Evolutionary conservation across 192 early-diverging fungal genomes (phyloP).

Genomic region (Podila epicladia): DNA sequence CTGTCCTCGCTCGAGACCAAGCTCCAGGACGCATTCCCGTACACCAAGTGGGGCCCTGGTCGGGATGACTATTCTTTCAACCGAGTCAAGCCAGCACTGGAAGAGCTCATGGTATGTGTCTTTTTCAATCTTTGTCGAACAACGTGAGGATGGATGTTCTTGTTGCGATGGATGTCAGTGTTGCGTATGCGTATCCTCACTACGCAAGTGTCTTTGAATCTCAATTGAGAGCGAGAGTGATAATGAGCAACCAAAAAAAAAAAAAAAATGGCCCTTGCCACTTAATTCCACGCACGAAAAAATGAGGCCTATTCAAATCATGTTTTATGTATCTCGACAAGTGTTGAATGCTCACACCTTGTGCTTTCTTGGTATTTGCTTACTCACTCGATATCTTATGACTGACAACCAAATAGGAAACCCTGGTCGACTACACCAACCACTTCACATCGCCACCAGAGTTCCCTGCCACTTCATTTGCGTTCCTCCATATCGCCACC

Average conservation of each 20-base stretch:
- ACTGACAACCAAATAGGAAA: constrained; percentile 53
- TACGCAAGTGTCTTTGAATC: no score
- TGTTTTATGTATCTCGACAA: not conserved
- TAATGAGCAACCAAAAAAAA: not conserved
- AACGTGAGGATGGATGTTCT: no score
- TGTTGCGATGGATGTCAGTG: not conserved
- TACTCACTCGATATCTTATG: constrained; percentile 9
- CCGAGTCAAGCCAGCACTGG: constrained; percentile 79
- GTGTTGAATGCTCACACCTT: not conserved
- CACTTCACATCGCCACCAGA: constrained; percentile 84
- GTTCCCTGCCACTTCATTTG: constrained; percentile 80
- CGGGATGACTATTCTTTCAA: constrained; percentile 92
- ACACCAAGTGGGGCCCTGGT: constrained; percentile 79
- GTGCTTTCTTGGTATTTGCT: constrained; percentile 9
- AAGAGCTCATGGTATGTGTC: constrained; percentile 69
- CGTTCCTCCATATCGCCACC: constrained; percentile 83
- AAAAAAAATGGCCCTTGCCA: not conserved
- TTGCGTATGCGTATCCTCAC: not conserved
- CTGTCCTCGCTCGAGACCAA: constrained; percentile 76
- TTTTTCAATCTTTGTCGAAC: not conserved
- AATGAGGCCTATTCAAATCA: no score
- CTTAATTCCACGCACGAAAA: not conserved
- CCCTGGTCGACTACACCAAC: constrained; percentile 76
- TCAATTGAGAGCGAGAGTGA: no score
- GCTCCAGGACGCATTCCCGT: constrained; percentile 85